phyloP scores from a whole-genome alignment of 2,329 filamentous ascomycete species.

The Hypoxylon sp. region DNA sequence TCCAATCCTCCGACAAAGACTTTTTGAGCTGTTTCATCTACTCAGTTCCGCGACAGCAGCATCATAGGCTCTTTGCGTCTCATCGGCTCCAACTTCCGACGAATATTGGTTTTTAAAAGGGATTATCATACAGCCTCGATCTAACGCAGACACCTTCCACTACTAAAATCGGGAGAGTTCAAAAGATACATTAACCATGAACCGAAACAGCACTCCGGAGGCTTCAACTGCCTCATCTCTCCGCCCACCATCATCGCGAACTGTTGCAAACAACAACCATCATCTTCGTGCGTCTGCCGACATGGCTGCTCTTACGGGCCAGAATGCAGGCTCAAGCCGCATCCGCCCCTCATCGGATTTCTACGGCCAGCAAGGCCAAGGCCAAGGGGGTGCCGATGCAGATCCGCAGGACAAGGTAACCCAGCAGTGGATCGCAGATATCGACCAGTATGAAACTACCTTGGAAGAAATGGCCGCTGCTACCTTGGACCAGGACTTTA shows the following conservation, averaged over 20 bases:
- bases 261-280: slow-evolving; percentile 78
- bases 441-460: slow-evolving; percentile 98
- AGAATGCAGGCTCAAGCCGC: slow-evolving; percentile 75
- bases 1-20: slow-evolving; percentile 44
- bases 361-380: slow-evolving; percentile 79
- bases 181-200: slow-evolving; percentile 52
- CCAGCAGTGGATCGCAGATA: slow-evolving; percentile 98
- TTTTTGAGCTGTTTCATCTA: slow-evolving; percentile 50
- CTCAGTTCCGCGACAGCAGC: slow-evolving; percentile 34
- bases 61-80: slow-evolving; percentile 10
- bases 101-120: background rate
- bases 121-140: slow-evolving; percentile 9
- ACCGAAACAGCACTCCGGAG: slow-evolving; percentile 97
- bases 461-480: slow-evolving; percentile 98
- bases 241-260: slow-evolving; percentile 81
- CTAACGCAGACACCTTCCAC: slow-evolving; percentile 2
- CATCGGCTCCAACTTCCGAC: background rate
- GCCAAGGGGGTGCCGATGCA: slow-evolving; percentile 72
- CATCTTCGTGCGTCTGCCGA: slow-evolving; percentile 95
- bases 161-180: slow-evolving; percentile 9
- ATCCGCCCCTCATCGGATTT: slow-evolving; percentile 96
- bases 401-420: slow-evolving; percentile 93
- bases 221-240: slow-evolving; percentile 82
- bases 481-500: slow-evolving; percentile 99
- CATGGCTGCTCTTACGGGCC: slow-evolving; percentile 80